Evolutionary conservation across 2,329 filamentous ascomycete genomes (phyloP).

Genomic region (Pyricularia grisea): DNA sequence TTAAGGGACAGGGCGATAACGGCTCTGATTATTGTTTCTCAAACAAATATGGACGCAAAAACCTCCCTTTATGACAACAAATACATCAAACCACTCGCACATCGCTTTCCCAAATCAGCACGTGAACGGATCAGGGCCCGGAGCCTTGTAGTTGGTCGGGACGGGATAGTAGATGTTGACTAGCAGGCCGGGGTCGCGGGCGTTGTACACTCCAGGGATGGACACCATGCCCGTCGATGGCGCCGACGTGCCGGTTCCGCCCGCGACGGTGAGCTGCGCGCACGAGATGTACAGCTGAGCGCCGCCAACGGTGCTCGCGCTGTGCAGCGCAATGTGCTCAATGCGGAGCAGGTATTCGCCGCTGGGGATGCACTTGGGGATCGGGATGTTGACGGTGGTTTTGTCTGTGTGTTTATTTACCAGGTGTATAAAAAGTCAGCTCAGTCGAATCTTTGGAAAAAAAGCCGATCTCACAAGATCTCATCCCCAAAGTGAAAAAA

Average conservation of each 20-base stretch:
- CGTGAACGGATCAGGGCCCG: conserved; percentile 10
- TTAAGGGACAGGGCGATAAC: not conserved
- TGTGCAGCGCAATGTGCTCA: conserved; percentile 26
- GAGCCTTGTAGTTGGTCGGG: conserved; percentile 23
- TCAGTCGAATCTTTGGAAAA: not conserved
- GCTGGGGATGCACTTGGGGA: conserved; percentile 20
- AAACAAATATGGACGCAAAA: too few species aligned
- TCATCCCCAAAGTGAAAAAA: not conserved
- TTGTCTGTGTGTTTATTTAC: conserved; percentile 11
- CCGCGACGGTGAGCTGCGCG: conserved; percentile 18
- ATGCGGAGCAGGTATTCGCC: conserved; percentile 27
- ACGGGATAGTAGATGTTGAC: conserved; percentile 32
- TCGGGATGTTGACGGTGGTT: conserved; percentile 16
- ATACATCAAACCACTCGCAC: not conserved
- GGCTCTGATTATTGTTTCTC: not conserved
- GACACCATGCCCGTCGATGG: conserved; percentile 12
- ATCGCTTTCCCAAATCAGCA: conserved; percentile 4
- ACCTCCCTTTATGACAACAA: not conserved
- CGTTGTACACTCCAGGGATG: conserved; percentile 20
- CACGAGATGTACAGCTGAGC: conserved; percentile 24
- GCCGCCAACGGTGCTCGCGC: conserved; percentile 18
- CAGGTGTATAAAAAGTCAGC: not conserved
- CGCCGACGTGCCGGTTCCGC: conserved; percentile 15
- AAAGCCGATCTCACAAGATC: too few species aligned
- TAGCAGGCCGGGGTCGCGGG: conserved; percentile 17